Base-by-base conservation (phyloP, 495 filamentous ascomycete genomes). In the Aspergillus sclerotiicarbonarius region DNA sequence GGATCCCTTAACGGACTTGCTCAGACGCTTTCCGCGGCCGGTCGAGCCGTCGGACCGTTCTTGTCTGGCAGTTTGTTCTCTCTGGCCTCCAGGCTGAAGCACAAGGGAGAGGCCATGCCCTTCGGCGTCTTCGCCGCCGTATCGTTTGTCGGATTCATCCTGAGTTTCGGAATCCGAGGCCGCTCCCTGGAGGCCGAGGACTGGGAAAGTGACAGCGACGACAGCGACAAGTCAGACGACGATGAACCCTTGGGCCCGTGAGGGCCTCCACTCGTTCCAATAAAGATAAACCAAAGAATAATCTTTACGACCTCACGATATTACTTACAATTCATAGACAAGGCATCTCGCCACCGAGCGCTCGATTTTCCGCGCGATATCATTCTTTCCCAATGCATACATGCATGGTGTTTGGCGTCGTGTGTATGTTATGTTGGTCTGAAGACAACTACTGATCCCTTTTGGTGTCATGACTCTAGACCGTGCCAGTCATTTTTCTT, bases 1-100 rank as follows among this genome's bases (percentile, higher is more conserved):
- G 94, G 94, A 10, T 92, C 89, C 1, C 76, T 98, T 30, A 96
- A 98, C 60, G 94, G 94, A 30, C 85, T 98, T 18, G 94, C 94
- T 4, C 94, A 98, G 71, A 95, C 91, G 0, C 83, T 98, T 3
- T 94, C 91, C 8, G 94, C 95, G 0, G 93, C 89, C 1, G 94
- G 94, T 20, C 84, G 94, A 49, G 90, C 93, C 31, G 80, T 90
- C 0, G 95, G 94, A 0, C 94, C 94, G 0, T 92, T 98, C 67
- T 72, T 96, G 4, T 90, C 90, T 0, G 94, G 94, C 1, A 84
- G 85, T 3, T 74, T 98, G 0, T 98, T 95, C 68, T 87, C 90
- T 0, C 71, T 90, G 0, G 83, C 87, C 0, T 85, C 84, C 0
- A 76, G 81, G 25, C 77, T 96, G 32, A 71, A 80, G 15, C 87